Evolutionary conservation across 352 stramenopile genomes (phyloP).

Genomic region (Globisporangium lucens): DNA sequence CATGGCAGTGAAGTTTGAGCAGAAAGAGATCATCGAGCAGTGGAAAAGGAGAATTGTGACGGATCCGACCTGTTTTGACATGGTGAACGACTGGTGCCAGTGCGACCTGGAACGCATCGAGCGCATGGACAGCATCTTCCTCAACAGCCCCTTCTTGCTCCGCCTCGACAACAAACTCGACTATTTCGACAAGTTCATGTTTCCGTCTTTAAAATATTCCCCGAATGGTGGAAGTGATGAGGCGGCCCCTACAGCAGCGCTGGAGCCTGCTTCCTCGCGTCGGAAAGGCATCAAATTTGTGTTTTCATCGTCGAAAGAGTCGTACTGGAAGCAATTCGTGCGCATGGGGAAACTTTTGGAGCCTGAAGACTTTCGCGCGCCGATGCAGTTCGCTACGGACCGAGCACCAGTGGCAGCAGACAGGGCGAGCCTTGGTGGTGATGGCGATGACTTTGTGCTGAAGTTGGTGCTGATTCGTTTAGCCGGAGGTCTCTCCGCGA

Average conservation of each 20-base stretch:
- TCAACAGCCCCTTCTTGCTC: slow-evolving; percentile 46
- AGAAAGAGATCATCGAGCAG: slow-evolving; percentile 39
- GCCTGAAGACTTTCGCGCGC: slow-evolving; percentile 42
- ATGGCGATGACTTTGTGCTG: slow-evolving; percentile 22
- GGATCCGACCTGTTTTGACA: slow-evolving; percentile 47
- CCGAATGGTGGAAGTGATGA: background rate
- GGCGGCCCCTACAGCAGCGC: background rate
- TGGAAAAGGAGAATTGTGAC: slow-evolving; percentile 43
- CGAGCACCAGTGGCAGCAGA: slow-evolving; percentile 13
- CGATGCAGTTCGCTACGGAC: slow-evolving; percentile 37
- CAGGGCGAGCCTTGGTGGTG: background rate
- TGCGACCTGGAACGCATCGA: slow-evolving; percentile 41
- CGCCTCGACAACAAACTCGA: slow-evolving; percentile 69
- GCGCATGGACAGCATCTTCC: slow-evolving; percentile 47
- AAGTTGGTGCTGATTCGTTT: slow-evolving; percentile 42
- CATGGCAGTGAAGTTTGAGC: slow-evolving; percentile 43
- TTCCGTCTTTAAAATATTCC: slow-evolving; percentile 27
- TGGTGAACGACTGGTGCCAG: slow-evolving; percentile 73
- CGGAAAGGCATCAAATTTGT: slow-evolving; percentile 36
- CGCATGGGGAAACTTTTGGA: slow-evolving; percentile 32
- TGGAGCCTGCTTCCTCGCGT: background rate
- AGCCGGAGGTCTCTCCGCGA: slow-evolving; percentile 25
- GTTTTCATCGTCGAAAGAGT: slow-evolving; percentile 27
- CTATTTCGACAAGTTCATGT: slow-evolving; percentile 39
- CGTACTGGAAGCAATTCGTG: slow-evolving; percentile 54